Base-by-base conservation (phyloP, 1,139 yeast species). In the Lodderomyces metapsilosis region DNA sequence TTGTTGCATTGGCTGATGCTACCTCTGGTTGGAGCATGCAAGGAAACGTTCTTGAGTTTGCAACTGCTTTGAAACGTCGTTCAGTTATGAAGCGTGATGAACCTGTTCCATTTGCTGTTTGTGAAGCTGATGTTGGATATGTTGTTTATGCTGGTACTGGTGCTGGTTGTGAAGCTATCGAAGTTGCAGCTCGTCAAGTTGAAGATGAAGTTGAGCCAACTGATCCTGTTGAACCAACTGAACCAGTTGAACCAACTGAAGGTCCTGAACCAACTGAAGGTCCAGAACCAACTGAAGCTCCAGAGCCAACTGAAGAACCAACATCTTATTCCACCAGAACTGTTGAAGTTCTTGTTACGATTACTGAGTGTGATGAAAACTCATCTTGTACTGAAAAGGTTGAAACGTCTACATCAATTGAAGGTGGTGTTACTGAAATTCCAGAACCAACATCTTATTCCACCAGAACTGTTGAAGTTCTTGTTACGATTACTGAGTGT, bases 1-100 rank as follows among this genome's bases (percentile, higher is more conserved):
- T 40, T 17, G 40, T 31, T 21, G 57, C 55, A 36, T 28, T 40
- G 28, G 49, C 40, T 38, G 45, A 53, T 6, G 64, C 63, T 39
- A 52, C 66, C 22, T 55, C 48, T 44, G 61, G 54, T 43, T 67
- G 59, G 49, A 69, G 68, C 43, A 44, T 59, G 34, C 47, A 39
- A 28, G 60, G 56, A 46, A 59, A 57, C 36, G 41, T 49, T 27
- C 59, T 67, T 46, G 59, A 68, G 52, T 46, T 45, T 42, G 54
- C 53, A 36, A 40, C 53, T 16, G 11, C 46, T 20, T 13, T 15
- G 52, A 46, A 46, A 51, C 53, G 32, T 43, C 53, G 35, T 41
- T 38, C 17, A 63, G 58, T 52, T 63, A 45, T 46, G 61, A 63
- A 32, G 62, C 38, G 45, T 17, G 40, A 34, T 20, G 41, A 30